A percentile compares a stretch with the other conserved stretches of the same genome.
These are phyloP conservation scores for Ogataea glucozyma DNA, from an alignment of 805 yeast genomes.

Conservation along the genomic window DNA sequence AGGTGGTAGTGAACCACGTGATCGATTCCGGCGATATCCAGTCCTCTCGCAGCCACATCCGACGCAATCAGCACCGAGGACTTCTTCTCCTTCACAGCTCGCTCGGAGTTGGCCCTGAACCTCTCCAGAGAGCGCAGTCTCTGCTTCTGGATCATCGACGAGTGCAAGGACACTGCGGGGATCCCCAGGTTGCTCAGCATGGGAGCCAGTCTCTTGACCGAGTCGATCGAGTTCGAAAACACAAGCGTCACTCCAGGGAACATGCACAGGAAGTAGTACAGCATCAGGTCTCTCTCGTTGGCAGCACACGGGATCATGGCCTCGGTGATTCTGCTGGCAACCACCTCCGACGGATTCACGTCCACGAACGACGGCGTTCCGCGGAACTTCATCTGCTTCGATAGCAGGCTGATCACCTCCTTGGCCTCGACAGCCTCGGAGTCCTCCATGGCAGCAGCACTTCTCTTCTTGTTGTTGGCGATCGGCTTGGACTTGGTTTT, in stretches of 20 bases:
- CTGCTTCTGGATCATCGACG: constrained; percentile 94
- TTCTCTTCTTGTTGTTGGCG: constrained; percentile 28
- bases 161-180: constrained; percentile 76
- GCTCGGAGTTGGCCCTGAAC: constrained; percentile 52
- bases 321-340: constrained; percentile 75
- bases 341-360: constrained; percentile 80
- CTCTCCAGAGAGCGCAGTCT: constrained; percentile 83
- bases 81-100: constrained; percentile 41
- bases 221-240: constrained; percentile 93
- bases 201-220: constrained; percentile 84
- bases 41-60: constrained; percentile 97
- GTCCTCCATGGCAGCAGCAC: constrained; percentile 13
- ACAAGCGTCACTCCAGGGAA: constrained; percentile 90
- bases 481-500: constrained; percentile 37
- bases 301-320: constrained; percentile 90
- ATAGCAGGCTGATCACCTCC: constrained; percentile 64
- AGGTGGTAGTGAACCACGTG: constrained; percentile 96
- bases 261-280: constrained; percentile 81
- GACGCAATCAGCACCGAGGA: constrained; percentile 82
- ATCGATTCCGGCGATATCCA: constrained; percentile 86
- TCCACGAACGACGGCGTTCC: constrained; percentile 72
- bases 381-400: constrained; percentile 69
- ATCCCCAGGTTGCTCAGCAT: constrained; percentile 68
- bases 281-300: constrained; percentile 82
- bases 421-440: constrained; percentile 42